Evolutionary conservation across 768 basidiomycete species (phyloP).

Genomic region (Suillus subaureus): DNA sequence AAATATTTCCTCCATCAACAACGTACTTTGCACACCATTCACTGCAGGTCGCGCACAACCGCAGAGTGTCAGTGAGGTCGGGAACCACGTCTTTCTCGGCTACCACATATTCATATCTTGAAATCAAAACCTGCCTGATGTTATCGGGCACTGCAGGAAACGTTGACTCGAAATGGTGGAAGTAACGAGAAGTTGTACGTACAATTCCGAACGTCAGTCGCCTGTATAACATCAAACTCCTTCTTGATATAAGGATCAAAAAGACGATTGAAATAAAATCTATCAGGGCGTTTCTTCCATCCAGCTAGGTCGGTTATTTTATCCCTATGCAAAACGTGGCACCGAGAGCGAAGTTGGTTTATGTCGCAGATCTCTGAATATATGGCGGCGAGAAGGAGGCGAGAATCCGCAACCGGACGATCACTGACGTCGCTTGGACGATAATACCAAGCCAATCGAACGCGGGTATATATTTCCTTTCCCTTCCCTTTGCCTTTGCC

Average conservation of each 20-base stretch:
- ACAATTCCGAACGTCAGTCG: slow-evolving; percentile 88
- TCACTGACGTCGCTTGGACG: slow-evolving; percentile 95
- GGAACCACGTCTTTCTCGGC: slow-evolving; percentile 92
- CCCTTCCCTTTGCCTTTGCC: slow-evolving; percentile 67
- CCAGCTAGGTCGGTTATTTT: slow-evolving; percentile 90
- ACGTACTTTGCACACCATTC: slow-evolving; percentile 89
- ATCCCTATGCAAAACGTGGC: slow-evolving; percentile 93
- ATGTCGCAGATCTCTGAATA: slow-evolving; percentile 97
- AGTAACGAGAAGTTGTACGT: slow-evolving; percentile 37
- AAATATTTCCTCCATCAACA: slow-evolving; percentile 9
- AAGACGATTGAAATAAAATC: slow-evolving; percentile 94
- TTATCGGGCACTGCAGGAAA: slow-evolving; percentile 70
- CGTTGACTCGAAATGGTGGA: slow-evolving; percentile 15
- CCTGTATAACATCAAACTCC: slow-evolving; percentile 94
- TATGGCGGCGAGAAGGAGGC: slow-evolving; percentile 92
- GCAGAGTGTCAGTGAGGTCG: slow-evolving; percentile 84
- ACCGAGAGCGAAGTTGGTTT: slow-evolving; percentile 88
- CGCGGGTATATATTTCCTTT: slow-evolving; percentile 75
- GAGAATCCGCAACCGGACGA: slow-evolving; percentile 86
- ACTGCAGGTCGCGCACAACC: slow-evolving; percentile 83
- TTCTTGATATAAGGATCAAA: slow-evolving; percentile 99
- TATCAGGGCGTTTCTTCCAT: slow-evolving; percentile 93
- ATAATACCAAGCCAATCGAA: slow-evolving; percentile 95
- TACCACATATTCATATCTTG: slow-evolving; percentile 92
- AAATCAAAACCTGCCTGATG: slow-evolving; percentile 74